phyloP scores from a whole-genome alignment of 352 stramenopile species.

The Globisporangium emineosum region DNA sequence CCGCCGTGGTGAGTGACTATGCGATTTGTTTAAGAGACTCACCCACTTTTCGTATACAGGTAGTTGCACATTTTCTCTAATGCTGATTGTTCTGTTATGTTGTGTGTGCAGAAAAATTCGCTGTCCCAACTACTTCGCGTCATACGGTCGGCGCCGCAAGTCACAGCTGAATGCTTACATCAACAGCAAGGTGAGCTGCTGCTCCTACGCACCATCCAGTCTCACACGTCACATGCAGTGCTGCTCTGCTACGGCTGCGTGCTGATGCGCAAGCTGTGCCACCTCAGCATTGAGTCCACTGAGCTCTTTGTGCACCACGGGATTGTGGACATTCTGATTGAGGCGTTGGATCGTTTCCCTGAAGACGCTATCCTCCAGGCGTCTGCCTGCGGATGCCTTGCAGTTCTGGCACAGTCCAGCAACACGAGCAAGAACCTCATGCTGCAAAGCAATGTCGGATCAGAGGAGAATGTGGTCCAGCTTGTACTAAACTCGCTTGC shows the following conservation, averaged over 20 bases:
- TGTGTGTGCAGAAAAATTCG: conserved; percentile 55
- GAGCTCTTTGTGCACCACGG: conserved; percentile 64
- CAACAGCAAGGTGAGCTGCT: conserved; percentile 53
- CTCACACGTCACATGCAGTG: conserved; percentile 58
- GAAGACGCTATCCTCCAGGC: conserved; percentile 70
- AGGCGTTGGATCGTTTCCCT: conserved; percentile 49
- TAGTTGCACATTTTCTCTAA: background rate
- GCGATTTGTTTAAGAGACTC: background rate
- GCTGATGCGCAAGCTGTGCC: conserved; percentile 69
- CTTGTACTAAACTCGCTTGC: conserved; percentile 48
- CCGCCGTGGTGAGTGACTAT: conserved; percentile 36
- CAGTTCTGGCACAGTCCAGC: conserved; percentile 54
- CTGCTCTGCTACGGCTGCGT: conserved; percentile 75
- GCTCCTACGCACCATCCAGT: conserved; percentile 53
- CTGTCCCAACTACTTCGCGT: conserved; percentile 59
- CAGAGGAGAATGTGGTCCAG: conserved; percentile 33
- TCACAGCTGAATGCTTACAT: conserved; percentile 64
- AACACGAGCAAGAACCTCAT: conserved; percentile 60
- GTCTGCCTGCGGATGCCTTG: conserved; percentile 59
- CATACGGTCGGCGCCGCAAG: conserved; percentile 55
- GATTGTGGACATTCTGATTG: conserved; percentile 44
- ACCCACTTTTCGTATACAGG: background rate
- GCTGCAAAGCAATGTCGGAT: conserved; percentile 25
- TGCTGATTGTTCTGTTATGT: background rate
- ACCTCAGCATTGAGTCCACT: conserved; percentile 59